Evolutionary conservation across 179 eudicot species (phyloP).

Genomic region (Carnegiea gigantea): DNA sequence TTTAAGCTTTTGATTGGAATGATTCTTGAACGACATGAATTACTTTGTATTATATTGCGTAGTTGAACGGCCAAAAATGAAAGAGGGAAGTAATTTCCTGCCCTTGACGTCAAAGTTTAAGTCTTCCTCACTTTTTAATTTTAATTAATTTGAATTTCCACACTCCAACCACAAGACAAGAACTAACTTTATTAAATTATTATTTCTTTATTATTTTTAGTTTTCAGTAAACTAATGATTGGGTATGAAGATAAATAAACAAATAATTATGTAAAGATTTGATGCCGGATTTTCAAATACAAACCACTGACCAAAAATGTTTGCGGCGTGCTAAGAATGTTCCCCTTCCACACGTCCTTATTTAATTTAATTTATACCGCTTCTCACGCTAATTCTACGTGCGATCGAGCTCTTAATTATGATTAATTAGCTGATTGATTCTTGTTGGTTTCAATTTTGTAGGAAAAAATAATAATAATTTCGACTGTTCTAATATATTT

Average conservation of each 20-base stretch:
- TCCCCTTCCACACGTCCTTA: slow-evolving; percentile 11
- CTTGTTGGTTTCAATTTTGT: not conserved
- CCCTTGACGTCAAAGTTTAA: not conserved
- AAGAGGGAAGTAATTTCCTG: not conserved
- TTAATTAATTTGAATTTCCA: not conserved
- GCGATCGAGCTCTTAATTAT: not conserved
- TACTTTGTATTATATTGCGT: not conserved
- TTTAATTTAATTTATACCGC: not conserved
- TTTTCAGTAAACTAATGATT: slow-evolving; percentile 16
- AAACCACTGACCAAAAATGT: slow-evolving; percentile 33
- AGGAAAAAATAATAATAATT: too few species aligned
- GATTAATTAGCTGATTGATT: not conserved
- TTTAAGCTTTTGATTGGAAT: too few species aligned
- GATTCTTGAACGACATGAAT: not conserved
- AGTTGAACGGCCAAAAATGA: not conserved
- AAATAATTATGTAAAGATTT: slow-evolving; percentile 10
- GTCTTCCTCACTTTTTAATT: not conserved
- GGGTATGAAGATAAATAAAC: not conserved
- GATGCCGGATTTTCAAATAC: slow-evolving; percentile 14
- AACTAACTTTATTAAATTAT: not conserved
- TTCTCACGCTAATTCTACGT: not conserved
- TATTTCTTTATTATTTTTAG: too few species aligned
- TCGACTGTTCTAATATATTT: too few species aligned
- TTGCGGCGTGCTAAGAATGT: slow-evolving; percentile 11
- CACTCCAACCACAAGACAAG: slow-evolving; percentile 11